Evolutionary conservation across 1,284 basidiomycete species (phyloP).

Genomic region (Cryptococcus maquisensis): DNA sequence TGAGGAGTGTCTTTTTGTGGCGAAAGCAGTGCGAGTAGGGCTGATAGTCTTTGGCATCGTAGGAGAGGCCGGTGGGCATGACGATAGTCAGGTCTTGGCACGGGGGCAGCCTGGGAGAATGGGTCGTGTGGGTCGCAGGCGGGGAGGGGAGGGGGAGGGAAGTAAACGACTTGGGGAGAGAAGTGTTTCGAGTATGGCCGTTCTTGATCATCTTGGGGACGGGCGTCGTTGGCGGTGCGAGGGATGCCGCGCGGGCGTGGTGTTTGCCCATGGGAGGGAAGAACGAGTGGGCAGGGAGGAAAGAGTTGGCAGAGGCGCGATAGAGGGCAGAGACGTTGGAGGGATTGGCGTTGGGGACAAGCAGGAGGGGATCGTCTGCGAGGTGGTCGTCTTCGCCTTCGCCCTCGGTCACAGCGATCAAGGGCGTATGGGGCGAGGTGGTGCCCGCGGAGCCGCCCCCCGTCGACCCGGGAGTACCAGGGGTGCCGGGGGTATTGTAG

Average conservation of each 20-base stretch:
- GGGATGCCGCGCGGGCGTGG: neutral
- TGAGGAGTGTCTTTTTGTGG: neutral
- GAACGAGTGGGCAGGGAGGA: neutral
- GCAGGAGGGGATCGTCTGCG: no score
- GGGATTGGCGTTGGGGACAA: no score
- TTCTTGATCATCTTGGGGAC: neutral
- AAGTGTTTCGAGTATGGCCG: neutral
- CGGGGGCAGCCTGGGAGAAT: neutral
- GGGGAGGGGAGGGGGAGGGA: neutral
- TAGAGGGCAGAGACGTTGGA: neutral
- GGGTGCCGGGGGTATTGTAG: neutral
- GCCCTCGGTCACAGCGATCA: no score
- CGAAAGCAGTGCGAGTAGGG: conserved; percentile 9
- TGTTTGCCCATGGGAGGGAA: no score
- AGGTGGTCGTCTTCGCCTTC: no score
- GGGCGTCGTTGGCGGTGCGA: neutral
- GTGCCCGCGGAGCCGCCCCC: no score
- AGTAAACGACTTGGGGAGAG: neutral
- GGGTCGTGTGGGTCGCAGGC: neutral
- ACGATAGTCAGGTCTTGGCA: conserved; percentile 6
- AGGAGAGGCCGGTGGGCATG: conserved; percentile 12
- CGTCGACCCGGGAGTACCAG: neutral
- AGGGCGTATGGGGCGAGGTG: no score
- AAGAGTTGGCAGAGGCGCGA: neutral
- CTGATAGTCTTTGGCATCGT: conserved; percentile 14